Percentiles rank a stretch among this genome's conserved stretches.
phyloP scores from a whole-genome alignment of 148 eudicot genomes.

The Cornus florida region DNA sequence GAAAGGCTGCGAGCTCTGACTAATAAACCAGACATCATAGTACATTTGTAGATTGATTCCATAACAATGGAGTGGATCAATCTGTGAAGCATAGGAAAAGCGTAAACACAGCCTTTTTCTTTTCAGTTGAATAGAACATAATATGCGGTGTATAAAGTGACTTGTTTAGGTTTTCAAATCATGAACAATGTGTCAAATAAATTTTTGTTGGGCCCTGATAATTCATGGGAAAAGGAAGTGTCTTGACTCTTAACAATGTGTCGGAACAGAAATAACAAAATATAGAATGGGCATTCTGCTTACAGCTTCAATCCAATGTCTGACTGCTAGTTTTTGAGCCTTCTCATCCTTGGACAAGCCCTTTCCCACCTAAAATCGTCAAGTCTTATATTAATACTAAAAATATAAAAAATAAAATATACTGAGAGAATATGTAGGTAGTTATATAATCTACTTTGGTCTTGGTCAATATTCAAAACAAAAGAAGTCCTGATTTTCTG shows the following conservation, averaged over 20 bases:
- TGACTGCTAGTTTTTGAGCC: conserved; percentile 26
- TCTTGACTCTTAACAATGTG: too few species aligned
- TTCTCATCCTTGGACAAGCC: conserved; percentile 36
- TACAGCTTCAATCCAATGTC: conserved; percentile 43
- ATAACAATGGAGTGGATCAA: conserved; percentile 38
- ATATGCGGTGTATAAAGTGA: too few species aligned
- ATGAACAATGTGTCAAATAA: too few species aligned
- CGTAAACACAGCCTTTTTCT: too few species aligned
- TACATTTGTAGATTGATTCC: conserved; percentile 33
- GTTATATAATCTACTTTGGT: background rate
- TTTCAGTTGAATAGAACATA: too few species aligned
- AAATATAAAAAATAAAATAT: too few species aligned
- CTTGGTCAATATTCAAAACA: conserved; percentile 14
- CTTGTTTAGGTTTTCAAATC: too few species aligned
- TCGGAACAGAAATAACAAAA: too few species aligned
- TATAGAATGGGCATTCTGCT: conserved; percentile 10
- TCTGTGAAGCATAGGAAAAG: conserved; percentile 12
- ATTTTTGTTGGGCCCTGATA: too few species aligned
- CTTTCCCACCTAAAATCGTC: conserved; percentile 26
- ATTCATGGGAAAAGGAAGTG: too few species aligned
- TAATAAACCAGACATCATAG: conserved; percentile 25
- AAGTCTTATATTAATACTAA: background rate
- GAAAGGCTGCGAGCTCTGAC: conserved; percentile 40
- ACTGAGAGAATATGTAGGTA: background rate
- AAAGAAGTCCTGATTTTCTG: background rate